Evolutionary conservation across 768 basidiomycete species (phyloP), one percentile per base, ranked within the genome.

Genomic region (Boletales sp.): DNA sequence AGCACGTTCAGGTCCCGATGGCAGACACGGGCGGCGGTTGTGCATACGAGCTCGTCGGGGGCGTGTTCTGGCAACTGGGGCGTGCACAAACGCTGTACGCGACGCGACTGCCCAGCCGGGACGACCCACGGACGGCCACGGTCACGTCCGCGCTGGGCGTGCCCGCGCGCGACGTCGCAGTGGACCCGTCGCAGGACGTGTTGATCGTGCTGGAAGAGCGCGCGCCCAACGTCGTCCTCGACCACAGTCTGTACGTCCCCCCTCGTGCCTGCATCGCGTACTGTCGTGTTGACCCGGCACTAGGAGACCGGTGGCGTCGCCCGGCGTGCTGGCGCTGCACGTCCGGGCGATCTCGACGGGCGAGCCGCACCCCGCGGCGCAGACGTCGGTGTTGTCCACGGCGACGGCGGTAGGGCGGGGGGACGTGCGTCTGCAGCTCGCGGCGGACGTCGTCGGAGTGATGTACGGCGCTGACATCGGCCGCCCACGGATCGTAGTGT

Each of bases 21-120:
- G 60, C 70, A 0, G 75, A 70, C 0, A 53, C 58, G 3, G 77
- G 7, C 25, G 25, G 25, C 25, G 25, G 74, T 48, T 68, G 68
- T 41, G 79, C 81, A 5, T 85, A 85, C 57, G 82, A 85, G 51
- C 71, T 85, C 51, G 83, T 84, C 5, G 78, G 72, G 0, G 83
- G 83, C 0, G 60, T 81, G 0, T 83, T 84, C 60, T 78, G 74
- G 33, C 76, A 80, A 58, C 71, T 66, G 13, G 53, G 57, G 43
- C 56, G 54, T n/a, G 33, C 49, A 61, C 72, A 41, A 49, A 67
- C 17, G 42, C 57, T 56, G 51, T 51, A 33, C 1, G 18, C 62
- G 13, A 56, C 57, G 41, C 57, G 66, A 47, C 45, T 69, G 14
- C 67, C 54, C 2, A 35, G 41, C 8, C 19, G 35, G 12, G n/a